Percentiles rank a stretch among this genome's conserved stretches.
Conservation (phyloP, 768 basidiomycete genomes). For the Tricholoma flavovirens region DNA sequence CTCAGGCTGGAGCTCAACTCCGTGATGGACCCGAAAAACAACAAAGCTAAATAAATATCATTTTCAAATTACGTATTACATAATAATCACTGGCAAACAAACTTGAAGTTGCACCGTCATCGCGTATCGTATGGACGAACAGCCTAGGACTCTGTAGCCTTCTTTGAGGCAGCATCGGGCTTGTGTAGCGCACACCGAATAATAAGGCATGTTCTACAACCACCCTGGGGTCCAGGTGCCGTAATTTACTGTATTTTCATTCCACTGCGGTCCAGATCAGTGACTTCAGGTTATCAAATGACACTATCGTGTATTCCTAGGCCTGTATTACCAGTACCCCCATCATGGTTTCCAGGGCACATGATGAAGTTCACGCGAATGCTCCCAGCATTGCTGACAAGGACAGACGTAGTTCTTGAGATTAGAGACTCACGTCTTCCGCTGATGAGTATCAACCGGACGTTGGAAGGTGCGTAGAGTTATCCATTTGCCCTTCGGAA, state of each 20-base stretch:
- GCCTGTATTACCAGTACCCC: constrained; percentile 55
- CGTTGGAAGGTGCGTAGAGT: constrained; percentile 66
- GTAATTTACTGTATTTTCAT: background rate
- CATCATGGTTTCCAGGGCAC: constrained; percentile 95
- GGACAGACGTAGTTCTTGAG: constrained; percentile 90
- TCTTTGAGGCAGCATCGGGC: background rate
- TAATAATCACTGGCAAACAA: background rate
- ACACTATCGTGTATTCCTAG: constrained; percentile 31
- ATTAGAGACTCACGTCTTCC: constrained; percentile 90
- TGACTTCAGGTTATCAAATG: constrained; percentile 17
- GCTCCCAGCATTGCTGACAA: constrained; percentile 69
- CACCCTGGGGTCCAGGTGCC: no score
- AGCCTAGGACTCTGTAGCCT: background rate
- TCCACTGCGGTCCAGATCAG: background rate
- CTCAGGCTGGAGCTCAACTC: no score
- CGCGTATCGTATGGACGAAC: no score
- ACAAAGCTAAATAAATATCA: background rate
- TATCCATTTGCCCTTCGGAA: constrained; percentile 23
- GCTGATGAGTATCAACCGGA: constrained; percentile 88
- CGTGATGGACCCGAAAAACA: background rate
- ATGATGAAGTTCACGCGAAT: constrained; percentile 84
- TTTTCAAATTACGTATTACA: no score
- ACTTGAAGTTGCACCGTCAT: background rate
- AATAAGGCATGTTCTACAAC: background rate
- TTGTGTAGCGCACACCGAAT: background rate